A percentile compares a stretch with the other conserved stretches of the same genome.
phyloP scores from a whole-genome alignment of 306 rosid genomes.

The Cicer arietinum region DNA sequence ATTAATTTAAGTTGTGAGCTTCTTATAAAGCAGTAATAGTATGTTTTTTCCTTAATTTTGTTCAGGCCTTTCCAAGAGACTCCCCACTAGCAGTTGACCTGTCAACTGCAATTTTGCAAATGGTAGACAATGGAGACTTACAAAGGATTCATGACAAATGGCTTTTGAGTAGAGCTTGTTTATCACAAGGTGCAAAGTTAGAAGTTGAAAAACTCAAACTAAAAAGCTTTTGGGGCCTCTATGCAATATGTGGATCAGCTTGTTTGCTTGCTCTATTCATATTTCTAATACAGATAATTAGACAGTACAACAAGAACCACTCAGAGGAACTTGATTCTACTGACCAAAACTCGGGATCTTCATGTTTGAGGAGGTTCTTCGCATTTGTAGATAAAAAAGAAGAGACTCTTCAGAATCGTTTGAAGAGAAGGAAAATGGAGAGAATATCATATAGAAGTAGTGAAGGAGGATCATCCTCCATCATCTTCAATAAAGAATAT shows the following conservation, averaged over 20 bases:
- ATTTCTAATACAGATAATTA: constrained; percentile 53
- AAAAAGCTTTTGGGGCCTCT: constrained; percentile 88
- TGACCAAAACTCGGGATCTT: constrained; percentile 43
- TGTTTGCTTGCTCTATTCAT: constrained; percentile 69
- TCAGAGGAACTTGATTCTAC: constrained; percentile 42
- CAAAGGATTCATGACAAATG: constrained; percentile 97
- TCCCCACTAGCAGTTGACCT: constrained; percentile 87
- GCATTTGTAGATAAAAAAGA: constrained; percentile 78
- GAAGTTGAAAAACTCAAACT: constrained; percentile 80
- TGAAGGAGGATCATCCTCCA: constrained; percentile 46
- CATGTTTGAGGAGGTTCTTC: constrained; percentile 63
- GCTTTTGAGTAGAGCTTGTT: constrained; percentile 76
- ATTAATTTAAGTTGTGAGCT: too few relatives aligned
- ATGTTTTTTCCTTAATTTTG: constrained; percentile 22
- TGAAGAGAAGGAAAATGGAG: constrained; percentile 69
- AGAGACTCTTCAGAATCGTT: constrained; percentile 55
- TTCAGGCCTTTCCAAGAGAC: constrained; percentile 88
- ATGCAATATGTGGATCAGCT: constrained; percentile 67
- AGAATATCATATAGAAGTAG: constrained; percentile 53
- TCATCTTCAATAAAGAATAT: constrained; percentile 45
- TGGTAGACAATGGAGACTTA: constrained; percentile 83
- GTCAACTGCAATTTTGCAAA: constrained; percentile 79
- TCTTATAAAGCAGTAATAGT: not conserved
- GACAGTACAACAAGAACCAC: constrained; percentile 65
- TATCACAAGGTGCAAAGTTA: constrained; percentile 65